phyloP scores from a whole-genome alignment of 2,329 filamentous ascomycete genomes.

The Pestalotiopsis sp. region DNA sequence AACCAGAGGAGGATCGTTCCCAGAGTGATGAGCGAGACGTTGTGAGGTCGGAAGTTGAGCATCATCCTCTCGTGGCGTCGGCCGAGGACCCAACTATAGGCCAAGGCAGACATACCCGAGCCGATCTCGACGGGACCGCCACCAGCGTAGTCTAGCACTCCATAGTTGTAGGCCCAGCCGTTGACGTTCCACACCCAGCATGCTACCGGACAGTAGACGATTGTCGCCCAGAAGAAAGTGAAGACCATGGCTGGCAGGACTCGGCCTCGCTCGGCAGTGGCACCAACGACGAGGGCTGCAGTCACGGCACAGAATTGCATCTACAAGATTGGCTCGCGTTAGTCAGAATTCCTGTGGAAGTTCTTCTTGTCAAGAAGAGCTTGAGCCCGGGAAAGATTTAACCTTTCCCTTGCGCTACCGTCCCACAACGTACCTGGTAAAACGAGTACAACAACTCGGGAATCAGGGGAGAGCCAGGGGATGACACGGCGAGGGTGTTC shows the following conservation, averaged over 20 bases:
- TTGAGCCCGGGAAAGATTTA: background rate
- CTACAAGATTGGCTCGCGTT: slow-evolving; percentile 42
- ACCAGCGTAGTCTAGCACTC: slow-evolving; percentile 93
- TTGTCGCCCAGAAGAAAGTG: slow-evolving; percentile 91
- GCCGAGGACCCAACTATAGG: slow-evolving; percentile 94
- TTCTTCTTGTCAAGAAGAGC: too few species aligned
- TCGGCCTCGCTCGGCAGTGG: slow-evolving; percentile 90
- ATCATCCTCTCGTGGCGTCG: slow-evolving; percentile 99
- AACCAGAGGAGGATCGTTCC: slow-evolving; percentile 97
- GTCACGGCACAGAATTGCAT: slow-evolving; percentile 98
- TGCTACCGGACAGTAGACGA: slow-evolving; percentile 95
- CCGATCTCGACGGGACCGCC: slow-evolving; percentile 97
- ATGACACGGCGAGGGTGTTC: slow-evolving; percentile 81
- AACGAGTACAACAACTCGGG: slow-evolving; percentile 91
- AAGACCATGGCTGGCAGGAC: slow-evolving; percentile 94
- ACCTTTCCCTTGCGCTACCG: background rate
- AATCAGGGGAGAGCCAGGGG: slow-evolving; percentile 83
- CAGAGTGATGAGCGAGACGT: slow-evolving; percentile 94
- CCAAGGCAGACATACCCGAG: slow-evolving; percentile 88
- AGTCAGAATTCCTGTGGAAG: background rate
- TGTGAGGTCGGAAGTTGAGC: slow-evolving; percentile 99
- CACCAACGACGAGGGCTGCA: slow-evolving; percentile 85
- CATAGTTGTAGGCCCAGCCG: slow-evolving; percentile 89
- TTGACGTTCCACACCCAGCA: slow-evolving; percentile 97
- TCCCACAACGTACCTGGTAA: slow-evolving; percentile 68